Evolutionary conservation across 2,329 filamentous ascomycete species (phyloP).

Genomic region (Sclerotinia nivalis): DNA sequence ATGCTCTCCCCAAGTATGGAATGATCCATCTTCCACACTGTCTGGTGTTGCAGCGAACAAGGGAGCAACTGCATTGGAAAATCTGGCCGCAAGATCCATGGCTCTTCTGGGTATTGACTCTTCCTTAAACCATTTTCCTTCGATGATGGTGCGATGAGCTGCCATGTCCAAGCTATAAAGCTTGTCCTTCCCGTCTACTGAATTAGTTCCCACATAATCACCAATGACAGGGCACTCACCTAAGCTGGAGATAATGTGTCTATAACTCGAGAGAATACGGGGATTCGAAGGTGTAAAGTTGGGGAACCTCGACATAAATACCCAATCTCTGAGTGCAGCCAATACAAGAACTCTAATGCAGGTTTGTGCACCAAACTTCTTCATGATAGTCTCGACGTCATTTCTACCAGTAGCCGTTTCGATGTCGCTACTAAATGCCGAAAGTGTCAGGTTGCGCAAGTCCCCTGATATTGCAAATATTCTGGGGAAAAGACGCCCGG

Average conservation of each 20-base stretch:
- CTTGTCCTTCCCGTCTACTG: constrained; percentile 20
- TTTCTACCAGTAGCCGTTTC: background rate
- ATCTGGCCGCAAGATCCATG: background rate
- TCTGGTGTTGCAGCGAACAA: constrained; percentile 18
- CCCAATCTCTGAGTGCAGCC: constrained; percentile 26
- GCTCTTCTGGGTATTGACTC: constrained; percentile 21
- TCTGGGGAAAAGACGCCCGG: background rate
- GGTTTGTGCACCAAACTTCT: constrained; percentile 1
- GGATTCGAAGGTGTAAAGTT: constrained; percentile 7
- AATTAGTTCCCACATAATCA: background rate
- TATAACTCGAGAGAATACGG: constrained; percentile 24
- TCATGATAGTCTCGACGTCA: background rate
- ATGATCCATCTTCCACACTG: background rate
- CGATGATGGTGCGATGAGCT: constrained; percentile 22
- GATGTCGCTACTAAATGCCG: background rate
- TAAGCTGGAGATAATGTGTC: constrained; percentile 14
- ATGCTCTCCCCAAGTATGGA: constrained; percentile 24
- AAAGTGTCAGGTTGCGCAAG: constrained; percentile 8
- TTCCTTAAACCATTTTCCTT: constrained; percentile 18
- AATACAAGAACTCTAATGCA: constrained; percentile 19
- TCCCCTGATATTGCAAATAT: constrained; percentile 1
- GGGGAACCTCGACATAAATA: constrained; percentile 27
- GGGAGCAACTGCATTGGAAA: constrained; percentile 23
- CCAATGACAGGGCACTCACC: constrained; percentile 5
- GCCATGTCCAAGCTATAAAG: constrained; percentile 26